phyloP scores from a whole-genome alignment of 148 eudicot species.

The Rhododendron griersonianum region DNA sequence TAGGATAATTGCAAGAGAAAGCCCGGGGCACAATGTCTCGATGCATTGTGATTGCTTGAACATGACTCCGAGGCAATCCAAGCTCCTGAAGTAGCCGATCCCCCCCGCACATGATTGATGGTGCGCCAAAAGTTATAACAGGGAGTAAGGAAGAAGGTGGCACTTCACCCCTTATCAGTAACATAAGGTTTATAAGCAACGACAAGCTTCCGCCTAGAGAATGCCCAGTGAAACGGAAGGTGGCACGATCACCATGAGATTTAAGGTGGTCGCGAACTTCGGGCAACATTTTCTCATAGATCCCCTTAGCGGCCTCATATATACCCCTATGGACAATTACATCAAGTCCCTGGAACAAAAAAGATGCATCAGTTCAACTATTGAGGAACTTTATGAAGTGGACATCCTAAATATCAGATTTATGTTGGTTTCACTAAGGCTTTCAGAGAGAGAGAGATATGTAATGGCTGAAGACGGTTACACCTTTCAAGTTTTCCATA shows the following conservation, averaged over 20 bases:
- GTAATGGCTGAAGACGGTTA: background rate
- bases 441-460: background rate
- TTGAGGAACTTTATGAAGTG: background rate
- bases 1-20: constrained; percentile 90
- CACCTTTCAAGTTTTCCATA: background rate
- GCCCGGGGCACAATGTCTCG: constrained; percentile 96
- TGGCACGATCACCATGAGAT: constrained; percentile 64
- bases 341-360: constrained; percentile 56
- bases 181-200: constrained; percentile 75
- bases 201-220: constrained; percentile 97
- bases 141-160: constrained; percentile 80
- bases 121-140: constrained; percentile 83
- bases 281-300: constrained; percentile 85
- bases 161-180: constrained; percentile 69
- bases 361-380: background rate
- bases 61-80: constrained; percentile 75
- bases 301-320: constrained; percentile 97
- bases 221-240: constrained; percentile 90
- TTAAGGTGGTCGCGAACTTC: constrained; percentile 66
- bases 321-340: constrained; percentile 95
- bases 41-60: constrained; percentile 83
- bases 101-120: constrained; percentile 95
- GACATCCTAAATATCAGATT: background rate
- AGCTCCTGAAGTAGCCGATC: constrained; percentile 63
- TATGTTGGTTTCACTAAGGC: background rate